Evolutionary conservation across 208 protist genomes (phyloP), one percentile per base, ranked within the genome.

Genomic region (Wallacemonas collosoma): DNA sequence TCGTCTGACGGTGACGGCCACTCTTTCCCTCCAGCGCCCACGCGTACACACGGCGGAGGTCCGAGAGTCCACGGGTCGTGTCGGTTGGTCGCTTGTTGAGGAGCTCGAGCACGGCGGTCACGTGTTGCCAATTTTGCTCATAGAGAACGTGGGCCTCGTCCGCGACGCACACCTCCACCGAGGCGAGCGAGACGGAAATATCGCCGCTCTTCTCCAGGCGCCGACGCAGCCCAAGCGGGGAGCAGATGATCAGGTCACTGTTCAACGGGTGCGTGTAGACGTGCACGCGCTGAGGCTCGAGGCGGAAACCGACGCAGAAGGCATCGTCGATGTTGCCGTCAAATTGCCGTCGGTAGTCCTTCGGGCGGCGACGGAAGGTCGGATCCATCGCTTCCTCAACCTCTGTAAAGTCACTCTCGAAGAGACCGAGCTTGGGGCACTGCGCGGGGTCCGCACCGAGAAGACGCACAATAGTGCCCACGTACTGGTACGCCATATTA

Each of bases 121-220:
- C 83, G 71, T 99, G 96, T 62, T 98, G 88, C 97, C 97, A 99
- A 78, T 99, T 99, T 74, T 99, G 98, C 92, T 98, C 95, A 12
- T 94, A 78, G n/a, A 99, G 75, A n/a, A 98, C 90, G 51, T 99
- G 95, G 2, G 90, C 87, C 73, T 98, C 92, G 76, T 98, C 96
- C 8, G 98, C 53, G 8, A 98, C 73, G 40, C 96, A 89, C 11
- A 99, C 78, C 76, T 99, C 98, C 41, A 99, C 88, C 3, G 96
- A 98, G 7, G 97, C 92, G 11, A 99, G 84, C 3, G 87, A 89
- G 8, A 92, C 87, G 26, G 85, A 66, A 35, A 84, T 68, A 51
- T 93, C 89, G 45, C 88, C 90, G 71, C 76, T 95, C 76, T 90
- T 89, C 63, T 88, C 90, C 4, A 97, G 75, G 17, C 86, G 85